These are phyloP conservation scores for Mariannaea sp. DNA, from an alignment of 2,329 filamentous ascomycete genomes.

Conservation along the genomic window DNA sequence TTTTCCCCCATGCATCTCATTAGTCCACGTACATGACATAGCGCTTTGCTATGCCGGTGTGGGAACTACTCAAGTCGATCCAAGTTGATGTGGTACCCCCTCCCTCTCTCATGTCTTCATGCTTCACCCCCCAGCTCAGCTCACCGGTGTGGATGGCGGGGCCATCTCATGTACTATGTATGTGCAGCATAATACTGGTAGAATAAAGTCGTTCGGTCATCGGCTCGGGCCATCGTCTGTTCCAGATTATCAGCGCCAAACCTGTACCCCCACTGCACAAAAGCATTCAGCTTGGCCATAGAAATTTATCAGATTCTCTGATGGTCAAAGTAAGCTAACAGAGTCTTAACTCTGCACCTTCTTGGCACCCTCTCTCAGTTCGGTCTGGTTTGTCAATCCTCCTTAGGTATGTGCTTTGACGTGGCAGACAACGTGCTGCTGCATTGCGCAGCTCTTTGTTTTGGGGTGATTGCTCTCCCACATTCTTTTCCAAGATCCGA, in stretches of 20 bases:
- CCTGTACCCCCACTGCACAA: slow-evolving; percentile 26
- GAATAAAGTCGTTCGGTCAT: slow-evolving; percentile 24
- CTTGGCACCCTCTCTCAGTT: too few species aligned
- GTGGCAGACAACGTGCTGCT: slow-evolving; percentile 21
- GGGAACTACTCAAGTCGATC: slow-evolving; percentile 21
- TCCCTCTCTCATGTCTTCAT: neutral
- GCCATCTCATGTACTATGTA: slow-evolving; percentile 21
- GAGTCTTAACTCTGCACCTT: neutral
- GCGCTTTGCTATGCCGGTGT: slow-evolving; percentile 18
- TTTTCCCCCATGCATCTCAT: slow-evolving; percentile 27
- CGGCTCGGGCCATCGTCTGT: slow-evolving; percentile 19
- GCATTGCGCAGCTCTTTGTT: neutral
- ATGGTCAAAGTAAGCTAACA: slow-evolving; percentile 18
- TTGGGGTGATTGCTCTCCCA: slow-evolving; percentile 9
- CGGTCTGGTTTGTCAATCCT: slow-evolving; percentile 9
- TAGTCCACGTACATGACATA: slow-evolving; percentile 31
- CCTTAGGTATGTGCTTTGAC: slow-evolving; percentile 17
- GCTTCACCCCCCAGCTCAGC: slow-evolving; percentile 22
- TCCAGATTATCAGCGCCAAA: slow-evolving; percentile 1
- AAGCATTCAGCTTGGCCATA: slow-evolving; percentile 20
- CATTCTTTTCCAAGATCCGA: slow-evolving; percentile 16
- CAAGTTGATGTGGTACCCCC: slow-evolving; percentile 22
- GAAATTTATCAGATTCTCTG: slow-evolving; percentile 25
- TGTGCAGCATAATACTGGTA: too few species aligned
- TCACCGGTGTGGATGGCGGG: slow-evolving; percentile 36